Conservation (phyloP, 2,329 filamentous ascomycete species). For the Fusarium oligoseptatum region DNA sequence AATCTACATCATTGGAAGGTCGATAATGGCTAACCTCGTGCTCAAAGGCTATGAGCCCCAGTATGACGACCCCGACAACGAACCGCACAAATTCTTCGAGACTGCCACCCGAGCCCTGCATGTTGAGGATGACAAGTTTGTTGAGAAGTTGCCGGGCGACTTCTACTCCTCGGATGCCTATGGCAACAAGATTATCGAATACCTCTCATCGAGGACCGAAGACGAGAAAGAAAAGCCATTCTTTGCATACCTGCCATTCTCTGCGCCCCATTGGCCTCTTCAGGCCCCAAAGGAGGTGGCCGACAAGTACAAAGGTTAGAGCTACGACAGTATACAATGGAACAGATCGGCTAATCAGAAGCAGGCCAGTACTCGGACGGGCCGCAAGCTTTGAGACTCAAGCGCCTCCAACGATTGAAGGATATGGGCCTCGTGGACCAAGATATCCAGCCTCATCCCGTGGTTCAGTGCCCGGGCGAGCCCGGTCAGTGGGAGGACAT, state of each 20-base stretch:
- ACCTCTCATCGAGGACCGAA: slow-evolving; percentile 63
- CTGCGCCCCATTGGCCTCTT: slow-evolving; percentile 74
- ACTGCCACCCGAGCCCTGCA: slow-evolving; percentile 48
- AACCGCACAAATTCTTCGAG: slow-evolving; percentile 55
- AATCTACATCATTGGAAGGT: background rate
- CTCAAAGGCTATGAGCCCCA: slow-evolving; percentile 61
- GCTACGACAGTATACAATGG: background rate
- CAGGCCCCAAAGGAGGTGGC: slow-evolving; percentile 69
- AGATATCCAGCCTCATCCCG: slow-evolving; percentile 64
- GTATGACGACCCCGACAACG: slow-evolving; percentile 52
- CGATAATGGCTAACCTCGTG: slow-evolving; percentile 43
- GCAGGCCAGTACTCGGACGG: slow-evolving; percentile 66
- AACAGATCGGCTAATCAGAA: slow-evolving; percentile 41
- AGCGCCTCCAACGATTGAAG: slow-evolving; percentile 67
- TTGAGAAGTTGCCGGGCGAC: slow-evolving; percentile 60
- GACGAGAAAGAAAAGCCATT: slow-evolving; percentile 59
- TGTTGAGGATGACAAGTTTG: slow-evolving; percentile 53
- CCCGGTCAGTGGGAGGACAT: slow-evolving; percentile 50
- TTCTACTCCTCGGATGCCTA: slow-evolving; percentile 69
- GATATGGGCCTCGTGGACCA: slow-evolving; percentile 67
- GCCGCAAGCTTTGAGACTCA: slow-evolving; percentile 66
- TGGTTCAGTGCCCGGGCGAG: slow-evolving; percentile 60
- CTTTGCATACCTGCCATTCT: slow-evolving; percentile 72
- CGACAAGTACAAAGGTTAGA: slow-evolving; percentile 65
- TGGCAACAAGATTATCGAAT: slow-evolving; percentile 64